A percentile compares a stretch with the other conserved stretches of the same genome.
Evolutionary conservation across 768 basidiomycete genomes (phyloP).

Genomic region (Sarcodon sp.): DNA sequence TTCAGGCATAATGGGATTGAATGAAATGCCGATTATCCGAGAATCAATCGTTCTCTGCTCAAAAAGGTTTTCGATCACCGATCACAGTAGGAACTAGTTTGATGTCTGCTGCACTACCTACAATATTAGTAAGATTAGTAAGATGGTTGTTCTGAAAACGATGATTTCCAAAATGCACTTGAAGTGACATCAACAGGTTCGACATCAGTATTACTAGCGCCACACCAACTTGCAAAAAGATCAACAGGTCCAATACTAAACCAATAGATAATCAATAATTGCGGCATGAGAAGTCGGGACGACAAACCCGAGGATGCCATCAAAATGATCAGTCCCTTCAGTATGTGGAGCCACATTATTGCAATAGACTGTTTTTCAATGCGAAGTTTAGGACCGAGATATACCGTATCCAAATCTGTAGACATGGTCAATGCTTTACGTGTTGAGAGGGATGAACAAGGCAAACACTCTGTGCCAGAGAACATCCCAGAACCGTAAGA

Average conservation of each 20-base stretch:
- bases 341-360: conserved; percentile 29
- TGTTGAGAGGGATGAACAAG: conserved; percentile 4
- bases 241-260: conserved; percentile 36
- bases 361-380: conserved; percentile 35
- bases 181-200: conserved; percentile 39
- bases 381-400: conserved; percentile 24
- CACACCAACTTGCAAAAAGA: no score
- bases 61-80: conserved; percentile 21
- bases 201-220: no score
- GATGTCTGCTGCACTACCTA: conserved; percentile 26
- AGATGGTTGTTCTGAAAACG: no score
- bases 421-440: no score
- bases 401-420: conserved; percentile 33
- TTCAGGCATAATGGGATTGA: conserved; percentile 10
- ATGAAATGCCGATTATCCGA: conserved; percentile 20
- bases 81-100: conserved; percentile 21
- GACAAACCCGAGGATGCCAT: conserved; percentile 31
- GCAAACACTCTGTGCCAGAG: conserved; percentile 36
- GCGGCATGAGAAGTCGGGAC: no score
- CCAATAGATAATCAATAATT: no score
- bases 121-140: no score
- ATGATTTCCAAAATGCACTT: no score
- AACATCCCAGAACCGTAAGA: conserved; percentile 43
- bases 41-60: conserved; percentile 15
- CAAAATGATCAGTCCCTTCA: conserved; percentile 29